phyloP scores from a whole-genome alignment of 2,329 filamentous ascomycete species.

The Phaeosphaeria sp. region DNA sequence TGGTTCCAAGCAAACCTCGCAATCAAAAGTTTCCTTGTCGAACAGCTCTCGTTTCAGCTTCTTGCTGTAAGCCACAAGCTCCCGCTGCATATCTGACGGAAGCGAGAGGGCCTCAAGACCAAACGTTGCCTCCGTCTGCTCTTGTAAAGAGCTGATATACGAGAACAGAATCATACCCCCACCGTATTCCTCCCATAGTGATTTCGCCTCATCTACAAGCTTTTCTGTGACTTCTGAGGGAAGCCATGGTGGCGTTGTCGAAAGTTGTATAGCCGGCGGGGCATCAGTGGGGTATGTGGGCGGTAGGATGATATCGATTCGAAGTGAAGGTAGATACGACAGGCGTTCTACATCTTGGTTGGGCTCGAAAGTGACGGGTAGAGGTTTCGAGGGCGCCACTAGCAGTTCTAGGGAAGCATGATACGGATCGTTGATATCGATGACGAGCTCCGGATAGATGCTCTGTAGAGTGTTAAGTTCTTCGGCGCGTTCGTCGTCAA shows the following conservation, averaged over 20 bases:
- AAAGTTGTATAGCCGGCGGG: slow-evolving; percentile 59
- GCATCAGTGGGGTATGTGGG: slow-evolving; percentile 61
- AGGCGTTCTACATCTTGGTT: slow-evolving; percentile 53
- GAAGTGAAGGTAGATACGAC: slow-evolving; percentile 63
- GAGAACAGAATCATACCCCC: slow-evolving; percentile 63
- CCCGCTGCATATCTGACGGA: slow-evolving; percentile 64
- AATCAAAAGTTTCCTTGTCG: slow-evolving; percentile 84
- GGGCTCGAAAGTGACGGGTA: slow-evolving; percentile 43
- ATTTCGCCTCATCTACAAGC: slow-evolving; percentile 55
- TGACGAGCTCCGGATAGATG: slow-evolving; percentile 66
- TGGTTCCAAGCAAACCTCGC: slow-evolving; percentile 86
- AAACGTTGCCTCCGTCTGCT: slow-evolving; percentile 63
- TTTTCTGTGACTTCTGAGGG: slow-evolving; percentile 51
- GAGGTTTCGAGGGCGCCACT: slow-evolving; percentile 60
- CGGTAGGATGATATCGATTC: slow-evolving; percentile 60
- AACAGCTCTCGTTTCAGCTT: slow-evolving; percentile 77
- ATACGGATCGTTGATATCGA: slow-evolving; percentile 52
- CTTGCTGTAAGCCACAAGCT: slow-evolving; percentile 79
- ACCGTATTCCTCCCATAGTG: slow-evolving; percentile 67
- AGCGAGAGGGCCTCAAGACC: slow-evolving; percentile 58
- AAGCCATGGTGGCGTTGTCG: slow-evolving; percentile 61
- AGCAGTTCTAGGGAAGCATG: slow-evolving; percentile 62
- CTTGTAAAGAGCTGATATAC: slow-evolving; percentile 67
- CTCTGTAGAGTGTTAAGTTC: slow-evolving; percentile 66
- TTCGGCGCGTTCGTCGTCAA: slow-evolving; percentile 64